Evolutionary conservation across 1,284 basidiomycete genomes (phyloP).

Genomic region (Microstroma glucosiphilum): DNA sequence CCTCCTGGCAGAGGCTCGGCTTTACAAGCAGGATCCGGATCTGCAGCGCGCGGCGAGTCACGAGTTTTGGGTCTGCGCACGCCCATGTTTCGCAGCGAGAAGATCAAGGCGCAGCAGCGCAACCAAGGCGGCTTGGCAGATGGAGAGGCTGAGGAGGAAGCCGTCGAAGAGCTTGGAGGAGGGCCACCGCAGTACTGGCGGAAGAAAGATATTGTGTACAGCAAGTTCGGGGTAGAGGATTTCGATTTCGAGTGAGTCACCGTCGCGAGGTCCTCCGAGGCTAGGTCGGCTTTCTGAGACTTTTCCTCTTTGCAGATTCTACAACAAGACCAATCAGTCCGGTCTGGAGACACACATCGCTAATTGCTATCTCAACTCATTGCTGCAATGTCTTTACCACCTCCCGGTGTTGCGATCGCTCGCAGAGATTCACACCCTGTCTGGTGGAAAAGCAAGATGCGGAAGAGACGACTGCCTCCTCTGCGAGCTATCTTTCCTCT

Average conservation of each 20-base stretch:
- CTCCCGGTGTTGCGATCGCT: conserved; percentile 68
- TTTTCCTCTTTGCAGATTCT: conserved; percentile 19
- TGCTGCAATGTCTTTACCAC: conserved; percentile 86
- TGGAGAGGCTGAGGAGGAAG: conserved; percentile 27
- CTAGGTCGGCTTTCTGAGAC: not conserved
- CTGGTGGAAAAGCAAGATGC: conserved; percentile 58
- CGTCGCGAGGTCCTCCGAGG: not conserved
- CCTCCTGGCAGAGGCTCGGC: conserved; percentile 50
- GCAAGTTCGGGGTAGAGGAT: conserved; percentile 97
- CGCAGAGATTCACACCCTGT: conserved; percentile 81
- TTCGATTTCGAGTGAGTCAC: conserved; percentile 86
- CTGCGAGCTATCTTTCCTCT: conserved; percentile 91
- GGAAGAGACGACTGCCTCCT: conserved; percentile 82
- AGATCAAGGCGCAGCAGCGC: conserved; percentile 53
- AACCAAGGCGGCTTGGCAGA: conserved; percentile 17
- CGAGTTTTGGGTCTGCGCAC: conserved; percentile 16
- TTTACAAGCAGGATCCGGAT: conserved; percentile 17
- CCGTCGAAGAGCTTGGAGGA: conserved; percentile 19
- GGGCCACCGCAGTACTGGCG: conserved; percentile 68
- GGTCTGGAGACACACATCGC: conserved; percentile 95
- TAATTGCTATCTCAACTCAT: conserved; percentile 92
- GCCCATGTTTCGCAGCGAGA: conserved; percentile 75
- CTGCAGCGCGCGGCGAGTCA: not conserved
- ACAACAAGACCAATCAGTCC: conserved; percentile 65
- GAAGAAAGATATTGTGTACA: conserved; percentile 94